These are phyloP conservation scores for Larix sibirica DNA, from an alignment of 83 land plant species.

Conservation along the genomic window DNA sequence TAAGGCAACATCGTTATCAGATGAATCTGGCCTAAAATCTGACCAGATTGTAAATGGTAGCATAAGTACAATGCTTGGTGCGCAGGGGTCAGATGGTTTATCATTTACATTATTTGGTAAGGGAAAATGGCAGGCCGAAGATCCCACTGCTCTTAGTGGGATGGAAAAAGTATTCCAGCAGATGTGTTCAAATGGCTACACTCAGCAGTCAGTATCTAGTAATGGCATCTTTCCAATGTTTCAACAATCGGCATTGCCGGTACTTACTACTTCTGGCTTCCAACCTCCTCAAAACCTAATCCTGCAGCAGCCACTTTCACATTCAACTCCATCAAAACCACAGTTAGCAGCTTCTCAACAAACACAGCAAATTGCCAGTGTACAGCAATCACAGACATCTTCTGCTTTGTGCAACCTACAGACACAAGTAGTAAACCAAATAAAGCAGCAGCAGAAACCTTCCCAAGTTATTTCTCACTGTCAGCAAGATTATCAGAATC, in stretches of 20 bases:
- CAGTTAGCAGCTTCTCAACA: conserved; percentile 1
- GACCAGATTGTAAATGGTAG: conserved; percentile 5
- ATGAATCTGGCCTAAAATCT: background rate
- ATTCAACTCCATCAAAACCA: conserved; percentile 12
- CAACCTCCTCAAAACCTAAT: background rate
- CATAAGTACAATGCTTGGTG: background rate
- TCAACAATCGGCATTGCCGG: background rate
- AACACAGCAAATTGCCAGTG: background rate
- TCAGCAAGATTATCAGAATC: conserved; percentile 21
- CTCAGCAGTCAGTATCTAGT: background rate
- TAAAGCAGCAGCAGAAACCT: conserved; percentile 12
- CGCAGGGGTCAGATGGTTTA: background rate
- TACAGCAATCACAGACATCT: background rate
- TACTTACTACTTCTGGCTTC: background rate
- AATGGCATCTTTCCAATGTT: conserved; percentile 9
- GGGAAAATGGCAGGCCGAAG: conserved; percentile 15
- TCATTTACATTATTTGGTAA: conserved; percentile 1
- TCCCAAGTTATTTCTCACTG: background rate
- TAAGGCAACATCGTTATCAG: conserved; percentile 3
- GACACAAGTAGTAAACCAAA: background rate
- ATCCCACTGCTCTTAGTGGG: conserved; percentile 4
- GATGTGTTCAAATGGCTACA: conserved; percentile 2
- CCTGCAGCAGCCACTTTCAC: conserved; percentile 13
- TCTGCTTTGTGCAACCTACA: background rate
- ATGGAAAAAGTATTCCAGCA: conserved; percentile 15